Conservation (phyloP, 2,329 filamentous ascomycete species). For the Colletotrichum aenigma region DNA sequence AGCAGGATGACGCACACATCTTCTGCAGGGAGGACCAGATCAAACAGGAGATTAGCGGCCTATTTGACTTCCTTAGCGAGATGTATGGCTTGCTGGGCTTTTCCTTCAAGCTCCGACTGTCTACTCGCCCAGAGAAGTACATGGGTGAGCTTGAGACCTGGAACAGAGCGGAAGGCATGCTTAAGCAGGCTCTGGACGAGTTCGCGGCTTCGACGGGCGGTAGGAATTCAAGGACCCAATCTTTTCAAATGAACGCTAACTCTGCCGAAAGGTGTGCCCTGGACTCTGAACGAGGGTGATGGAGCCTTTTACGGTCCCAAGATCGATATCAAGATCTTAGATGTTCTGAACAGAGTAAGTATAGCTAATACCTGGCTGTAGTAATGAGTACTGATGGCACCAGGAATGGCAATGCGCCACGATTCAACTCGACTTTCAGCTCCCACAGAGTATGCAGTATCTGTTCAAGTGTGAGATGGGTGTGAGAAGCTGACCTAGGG, state of each 20-base stretch:
- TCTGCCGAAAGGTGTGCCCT: slow-evolving; percentile 39
- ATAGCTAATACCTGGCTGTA: neutral
- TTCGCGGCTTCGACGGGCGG: slow-evolving; percentile 58
- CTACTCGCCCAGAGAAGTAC: slow-evolving; percentile 86
- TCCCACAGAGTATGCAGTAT: slow-evolving; percentile 11
- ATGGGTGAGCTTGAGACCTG: slow-evolving; percentile 87
- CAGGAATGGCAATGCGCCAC: slow-evolving; percentile 80
- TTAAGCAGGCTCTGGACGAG: slow-evolving; percentile 78
- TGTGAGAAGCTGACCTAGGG: slow-evolving; percentile 42
- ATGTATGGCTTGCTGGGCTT: slow-evolving; percentile 82
- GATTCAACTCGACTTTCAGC: slow-evolving; percentile 90
- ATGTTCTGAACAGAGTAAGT: slow-evolving; percentile 77
- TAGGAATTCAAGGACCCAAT: neutral
- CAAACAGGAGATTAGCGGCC: slow-evolving; percentile 73
- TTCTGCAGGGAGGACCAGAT: slow-evolving; percentile 87
- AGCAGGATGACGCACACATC: slow-evolving; percentile 96
- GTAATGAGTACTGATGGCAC: neutral
- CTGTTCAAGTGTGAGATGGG: neutral
- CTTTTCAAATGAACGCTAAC: slow-evolving; percentile 29
- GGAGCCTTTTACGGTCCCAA: slow-evolving; percentile 99
- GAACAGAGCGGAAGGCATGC: slow-evolving; percentile 83
- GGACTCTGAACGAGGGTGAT: slow-evolving; percentile 93
- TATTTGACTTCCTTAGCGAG: slow-evolving; percentile 85
- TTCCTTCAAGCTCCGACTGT: slow-evolving; percentile 79
- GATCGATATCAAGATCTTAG: slow-evolving; percentile 94